Conservation (phyloP, 2,329 filamentous ascomycete species). For the Botrytis cinerea region DNA sequence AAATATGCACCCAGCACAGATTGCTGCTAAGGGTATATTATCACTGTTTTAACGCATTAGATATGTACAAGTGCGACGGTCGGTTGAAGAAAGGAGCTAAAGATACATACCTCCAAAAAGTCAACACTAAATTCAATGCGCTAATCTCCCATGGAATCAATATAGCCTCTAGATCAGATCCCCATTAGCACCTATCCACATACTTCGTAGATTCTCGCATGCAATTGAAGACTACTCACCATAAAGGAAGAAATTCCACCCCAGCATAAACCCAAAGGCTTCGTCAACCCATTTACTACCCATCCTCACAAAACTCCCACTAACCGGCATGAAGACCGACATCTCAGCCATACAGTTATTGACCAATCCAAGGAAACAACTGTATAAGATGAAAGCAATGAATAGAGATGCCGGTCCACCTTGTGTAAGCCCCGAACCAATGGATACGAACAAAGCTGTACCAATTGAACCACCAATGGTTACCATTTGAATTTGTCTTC, state of each 20-base stretch:
- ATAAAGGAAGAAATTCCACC: slow-evolving; percentile 65
- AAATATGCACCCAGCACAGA: slow-evolving; percentile 44
- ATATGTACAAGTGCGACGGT: not conserved
- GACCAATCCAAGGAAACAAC: slow-evolving; percentile 44
- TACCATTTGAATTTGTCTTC: slow-evolving; percentile 52
- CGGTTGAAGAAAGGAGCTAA: not conserved
- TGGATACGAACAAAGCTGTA: slow-evolving; percentile 51
- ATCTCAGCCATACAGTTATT: slow-evolving; percentile 50
- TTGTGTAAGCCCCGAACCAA: slow-evolving; percentile 45
- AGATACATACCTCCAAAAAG: slow-evolving; percentile 46
- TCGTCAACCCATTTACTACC: slow-evolving; percentile 56
- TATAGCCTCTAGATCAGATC: slow-evolving; percentile 27
- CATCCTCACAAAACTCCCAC: slow-evolving; percentile 55
- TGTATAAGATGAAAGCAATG: slow-evolving; percentile 49
- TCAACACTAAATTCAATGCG: slow-evolving; percentile 46
- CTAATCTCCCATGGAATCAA: slow-evolving; percentile 44
- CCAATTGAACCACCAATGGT: slow-evolving; percentile 52
- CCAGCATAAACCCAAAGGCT: slow-evolving; percentile 55
- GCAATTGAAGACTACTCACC: slow-evolving; percentile 34
- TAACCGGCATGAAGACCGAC: slow-evolving; percentile 56
- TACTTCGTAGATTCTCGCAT: not conserved
- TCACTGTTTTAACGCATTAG: slow-evolving; percentile 30
- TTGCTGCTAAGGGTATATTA: slow-evolving; percentile 43
- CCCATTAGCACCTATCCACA: not conserved
- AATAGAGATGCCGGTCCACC: slow-evolving; percentile 45